Conservation (phyloP, 2,329 filamentous ascomycete genomes). For the Beauveria bassiana region DNA sequence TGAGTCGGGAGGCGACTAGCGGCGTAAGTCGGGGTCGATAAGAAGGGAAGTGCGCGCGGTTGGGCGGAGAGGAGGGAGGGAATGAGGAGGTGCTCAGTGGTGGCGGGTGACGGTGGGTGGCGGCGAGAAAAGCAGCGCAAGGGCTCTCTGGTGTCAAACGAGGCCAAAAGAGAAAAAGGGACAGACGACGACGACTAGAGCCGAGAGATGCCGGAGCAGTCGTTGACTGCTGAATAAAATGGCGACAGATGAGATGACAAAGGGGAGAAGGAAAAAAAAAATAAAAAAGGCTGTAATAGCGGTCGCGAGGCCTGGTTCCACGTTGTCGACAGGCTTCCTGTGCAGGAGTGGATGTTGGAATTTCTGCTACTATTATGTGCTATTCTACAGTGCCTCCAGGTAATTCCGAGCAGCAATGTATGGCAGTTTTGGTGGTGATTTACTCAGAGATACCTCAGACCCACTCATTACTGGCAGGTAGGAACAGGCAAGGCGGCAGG, state of each 20-base stretch:
- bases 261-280: not conserved
- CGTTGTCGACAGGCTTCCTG: not conserved
- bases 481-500: not conserved
- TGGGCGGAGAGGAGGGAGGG: conserved; percentile 3
- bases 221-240: not conserved
- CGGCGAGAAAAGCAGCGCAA: not conserved
- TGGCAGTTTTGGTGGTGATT: too few species aligned
- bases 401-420: too few species aligned
- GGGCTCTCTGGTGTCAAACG: not conserved
- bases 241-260: not conserved
- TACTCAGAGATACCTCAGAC: too few species aligned
- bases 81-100: not conserved
- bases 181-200: not conserved
- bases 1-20: not conserved
- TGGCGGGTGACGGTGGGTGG: not conserved
- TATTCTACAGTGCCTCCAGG: too few species aligned
- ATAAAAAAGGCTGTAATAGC: not conserved
- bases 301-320: not conserved
- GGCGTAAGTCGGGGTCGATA: not conserved
- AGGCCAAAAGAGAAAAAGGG: not conserved
- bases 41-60: not conserved
- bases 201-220: not conserved
- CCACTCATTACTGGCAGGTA: not conserved
- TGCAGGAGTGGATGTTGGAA: not conserved
- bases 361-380: too few species aligned